phyloP scores from a whole-genome alignment of 441 rosid genomes.

The Daphne laureola region DNA sequence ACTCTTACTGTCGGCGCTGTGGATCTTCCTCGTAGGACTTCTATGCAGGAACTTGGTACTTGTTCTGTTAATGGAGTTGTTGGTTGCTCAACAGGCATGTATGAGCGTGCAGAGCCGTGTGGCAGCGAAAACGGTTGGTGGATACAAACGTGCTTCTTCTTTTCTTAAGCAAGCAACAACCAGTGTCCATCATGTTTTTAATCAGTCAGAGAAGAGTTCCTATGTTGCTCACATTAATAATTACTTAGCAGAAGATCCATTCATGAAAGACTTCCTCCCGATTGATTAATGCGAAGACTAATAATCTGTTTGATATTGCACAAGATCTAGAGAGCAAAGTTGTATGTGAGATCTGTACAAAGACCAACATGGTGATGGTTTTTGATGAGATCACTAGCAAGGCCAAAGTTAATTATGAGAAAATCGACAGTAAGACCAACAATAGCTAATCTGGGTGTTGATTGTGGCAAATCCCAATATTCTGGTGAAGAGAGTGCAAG shows the following conservation, averaged over 20 bases:
- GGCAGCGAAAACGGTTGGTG: slow-evolving; percentile 60
- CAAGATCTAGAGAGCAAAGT: no score
- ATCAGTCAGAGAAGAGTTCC: slow-evolving; percentile 84
- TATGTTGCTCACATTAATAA: slow-evolving; percentile 85
- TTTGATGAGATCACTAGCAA: no score
- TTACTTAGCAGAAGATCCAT: slow-evolving; percentile 78
- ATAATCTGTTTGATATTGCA: slow-evolving; percentile 83
- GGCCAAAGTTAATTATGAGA: no score
- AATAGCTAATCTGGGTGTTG: no score
- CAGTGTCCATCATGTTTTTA: slow-evolving; percentile 81
- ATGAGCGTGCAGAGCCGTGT: slow-evolving; percentile 69
- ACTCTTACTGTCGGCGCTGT: no score
- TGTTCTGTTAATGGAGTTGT: slow-evolving; percentile 3
- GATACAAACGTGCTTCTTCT: slow-evolving; percentile 49
- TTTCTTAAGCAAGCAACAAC: slow-evolving; percentile 89
- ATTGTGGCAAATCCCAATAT: no score
- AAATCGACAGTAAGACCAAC: no score
- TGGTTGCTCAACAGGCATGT: slow-evolving; percentile 46
- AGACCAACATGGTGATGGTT: no score
- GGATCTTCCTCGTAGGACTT: no score
- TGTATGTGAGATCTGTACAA: no score
- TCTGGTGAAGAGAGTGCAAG: no score
- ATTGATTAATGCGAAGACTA: slow-evolving; percentile 67
- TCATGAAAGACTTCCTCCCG: slow-evolving; percentile 78
- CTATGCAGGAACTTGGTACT: not conserved